Base-by-base conservation (phyloP, 2,329 filamentous ascomycete species). In the Aspergillus eucalypticola region DNA sequence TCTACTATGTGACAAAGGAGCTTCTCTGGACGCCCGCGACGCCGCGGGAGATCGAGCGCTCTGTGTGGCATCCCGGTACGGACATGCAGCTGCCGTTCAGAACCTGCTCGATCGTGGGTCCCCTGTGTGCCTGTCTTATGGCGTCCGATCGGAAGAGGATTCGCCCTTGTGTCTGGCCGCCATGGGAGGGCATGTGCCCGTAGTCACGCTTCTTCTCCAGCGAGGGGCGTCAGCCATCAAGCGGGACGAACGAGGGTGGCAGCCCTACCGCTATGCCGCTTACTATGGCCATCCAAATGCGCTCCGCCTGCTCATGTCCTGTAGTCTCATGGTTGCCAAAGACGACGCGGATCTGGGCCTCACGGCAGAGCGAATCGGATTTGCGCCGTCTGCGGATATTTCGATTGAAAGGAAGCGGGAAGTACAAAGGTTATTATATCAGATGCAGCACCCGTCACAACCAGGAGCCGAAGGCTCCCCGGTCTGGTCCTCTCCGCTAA, bases 121-220 rank as follows among this genome's bases (percentile, higher is more conserved):
- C 7, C 64, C 69, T 4, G 51, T 75, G 35, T 71, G 68, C 32
- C 48, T 67, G 13, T 67, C 66, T 29, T 69, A 68, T 58, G 67
- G 64, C 10, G 64, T 56, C 11, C 64, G 64, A 19, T 61, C 63
- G 25, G 66, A 71, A 23, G 73, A 77, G 58, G 75, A 78, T 59
- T 77, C 76, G 2, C 75, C 74, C 3, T 58, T 78, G 21, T 77
- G 75, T 58, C 61, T 76, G 35, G 76, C 76, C 19, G 71, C 74
- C 7, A 73, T 70, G 62, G 66, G 66, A 17, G 76, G 76, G 2
- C 71, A 77, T 59, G 61, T 72, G 17, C 56, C 65, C 5, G 67
- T 76, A 7, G 73, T 73, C 5, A 67, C 65, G 10, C 66, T 77
- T 17, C 60, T 78, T 1, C 57, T 78, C 13, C 59, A 67, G 21